A percentile compares a stretch with the other conserved stretches of the same genome.
Evolutionary conservation across 805 yeast species (phyloP).

Genomic region (Lipomyces sp.): DNA sequence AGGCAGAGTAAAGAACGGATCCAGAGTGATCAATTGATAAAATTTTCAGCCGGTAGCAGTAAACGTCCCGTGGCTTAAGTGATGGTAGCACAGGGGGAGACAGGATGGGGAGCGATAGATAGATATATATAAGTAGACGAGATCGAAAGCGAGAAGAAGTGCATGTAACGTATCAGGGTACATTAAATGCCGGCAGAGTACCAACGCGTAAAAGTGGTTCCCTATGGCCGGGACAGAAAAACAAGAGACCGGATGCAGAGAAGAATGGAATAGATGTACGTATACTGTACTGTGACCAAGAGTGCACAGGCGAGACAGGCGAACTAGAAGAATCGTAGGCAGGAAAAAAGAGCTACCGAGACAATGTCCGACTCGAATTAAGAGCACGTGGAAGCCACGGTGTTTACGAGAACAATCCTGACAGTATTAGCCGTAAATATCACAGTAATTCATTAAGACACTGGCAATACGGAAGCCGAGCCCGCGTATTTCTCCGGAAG

Average conservation of each 20-base stretch:
- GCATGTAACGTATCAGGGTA: neutral
- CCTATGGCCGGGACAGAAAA: neutral
- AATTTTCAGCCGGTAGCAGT: neutral
- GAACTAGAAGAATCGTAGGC: neutral
- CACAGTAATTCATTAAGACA: too few relatives aligned
- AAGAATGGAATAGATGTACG: neutral
- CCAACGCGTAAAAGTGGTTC: neutral
- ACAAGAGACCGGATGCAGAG: neutral
- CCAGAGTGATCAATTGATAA: neutral
- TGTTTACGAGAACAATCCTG: neutral
- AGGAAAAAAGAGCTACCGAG: neutral
- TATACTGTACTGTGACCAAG: neutral
- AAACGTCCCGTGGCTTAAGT: neutral
- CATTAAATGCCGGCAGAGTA: neutral
- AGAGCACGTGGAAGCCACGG: conserved; percentile 4
- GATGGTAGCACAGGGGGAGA: neutral
- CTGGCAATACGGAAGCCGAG: neutral
- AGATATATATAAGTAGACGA: neutral
- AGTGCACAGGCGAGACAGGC: neutral
- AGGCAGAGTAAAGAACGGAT: neutral
- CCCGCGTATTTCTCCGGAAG: neutral
- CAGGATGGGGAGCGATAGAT: neutral
- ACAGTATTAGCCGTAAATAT: neutral
- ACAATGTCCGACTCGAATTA: neutral
- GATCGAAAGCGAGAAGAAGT: neutral